A percentile compares a stretch with the other conserved stretches of the same genome.
These are phyloP conservation scores for Nemania sp. DNA, from an alignment of 2,329 filamentous ascomycete genomes.

Conservation along the genomic window DNA sequence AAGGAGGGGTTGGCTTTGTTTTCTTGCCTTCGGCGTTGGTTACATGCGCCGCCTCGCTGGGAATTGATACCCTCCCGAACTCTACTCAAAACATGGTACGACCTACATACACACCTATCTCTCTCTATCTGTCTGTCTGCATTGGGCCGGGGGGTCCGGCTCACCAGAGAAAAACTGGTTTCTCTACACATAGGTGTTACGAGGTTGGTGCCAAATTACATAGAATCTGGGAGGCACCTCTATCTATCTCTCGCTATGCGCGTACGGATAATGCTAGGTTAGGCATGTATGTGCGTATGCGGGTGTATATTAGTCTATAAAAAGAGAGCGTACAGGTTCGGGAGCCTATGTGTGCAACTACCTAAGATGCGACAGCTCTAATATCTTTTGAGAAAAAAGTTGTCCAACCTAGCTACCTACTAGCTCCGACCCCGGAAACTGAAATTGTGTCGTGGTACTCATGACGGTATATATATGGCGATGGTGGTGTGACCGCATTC, in stretches of 20 bases:
- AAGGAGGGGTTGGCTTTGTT: slow-evolving; percentile 1
- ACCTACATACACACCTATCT: too few species aligned
- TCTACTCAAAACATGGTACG: slow-evolving; percentile 23
- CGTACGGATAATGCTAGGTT: too few species aligned
- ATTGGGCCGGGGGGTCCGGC: slow-evolving; percentile 17
- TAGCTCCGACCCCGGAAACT: neutral
- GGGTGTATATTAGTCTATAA: slow-evolving; percentile 21
- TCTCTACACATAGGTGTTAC: slow-evolving; percentile 20
- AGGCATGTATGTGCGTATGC: slow-evolving; percentile 36
- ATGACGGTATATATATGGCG: too few species aligned
- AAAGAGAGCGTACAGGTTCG: slow-evolving; percentile 24
- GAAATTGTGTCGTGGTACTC: slow-evolving; percentile 14
- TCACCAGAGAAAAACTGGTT: slow-evolving; percentile 8
- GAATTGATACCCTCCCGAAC: slow-evolving; percentile 12
- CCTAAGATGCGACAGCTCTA: too few species aligned
- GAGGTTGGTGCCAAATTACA: slow-evolving; percentile 15
- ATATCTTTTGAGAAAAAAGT: too few species aligned
- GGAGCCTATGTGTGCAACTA: too few species aligned
- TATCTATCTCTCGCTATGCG: slow-evolving; percentile 24
- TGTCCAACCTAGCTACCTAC: too few species aligned
- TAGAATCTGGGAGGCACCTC: slow-evolving; percentile 13
- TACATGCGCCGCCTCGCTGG: neutral
- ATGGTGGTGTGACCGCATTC: too few species aligned
- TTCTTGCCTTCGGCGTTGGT: slow-evolving; percentile 18
- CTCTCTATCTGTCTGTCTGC: slow-evolving; percentile 10